Base-by-base conservation (phyloP, 2,329 filamentous ascomycete species). In the Aspergillus sergii region DNA sequence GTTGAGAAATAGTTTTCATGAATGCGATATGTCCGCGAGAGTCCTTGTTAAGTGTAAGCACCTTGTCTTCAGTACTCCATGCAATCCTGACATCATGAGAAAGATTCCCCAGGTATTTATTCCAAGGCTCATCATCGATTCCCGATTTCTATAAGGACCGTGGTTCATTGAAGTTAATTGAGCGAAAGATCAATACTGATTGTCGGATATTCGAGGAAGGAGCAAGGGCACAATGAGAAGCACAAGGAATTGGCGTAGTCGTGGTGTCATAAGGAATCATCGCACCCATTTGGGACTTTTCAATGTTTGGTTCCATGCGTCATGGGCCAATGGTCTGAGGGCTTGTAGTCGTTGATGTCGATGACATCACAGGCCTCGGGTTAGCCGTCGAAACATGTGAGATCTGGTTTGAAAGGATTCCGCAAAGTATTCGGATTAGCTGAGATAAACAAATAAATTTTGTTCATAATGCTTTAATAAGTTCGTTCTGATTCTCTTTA, bases 1-100 rank as follows among this genome's bases (percentile, higher is more conserved):
- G n/a, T 21, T 46, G 26, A 28, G 48, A 23, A 46, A 30, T 50
- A 30, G 48, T 54, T 57, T 57, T 53, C 48, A 55, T 58, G 39
- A 57, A 41, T 41, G n/a, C 21, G 56, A n/a, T 48, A 11, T 32
- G 51, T 45, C 48, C 48, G 48, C 41, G 28, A 56, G 16, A 16
- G 6, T 21, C 26, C 21, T 57, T 45, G 32, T 45, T 58, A 59
- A 16, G 57, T 50, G 41, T 3, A 32, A 30, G 14, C 26, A 57
- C 7, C 10, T 45, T 8, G 23, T 48, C 39, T 60, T 26, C 36
- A 36, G 10, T 26, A 32, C 28, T 16, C 26, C 43, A 39, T 61
- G 61, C 59, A 64, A 68, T 63, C 23, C 58, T 67, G 66, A 68
- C 65, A 68, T 68, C 66, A 68, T 60, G 58, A 64, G 60, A 55